Evolutionary conservation across 306 rosid genomes (phyloP).

Genomic region (Acacia acuminata): DNA sequence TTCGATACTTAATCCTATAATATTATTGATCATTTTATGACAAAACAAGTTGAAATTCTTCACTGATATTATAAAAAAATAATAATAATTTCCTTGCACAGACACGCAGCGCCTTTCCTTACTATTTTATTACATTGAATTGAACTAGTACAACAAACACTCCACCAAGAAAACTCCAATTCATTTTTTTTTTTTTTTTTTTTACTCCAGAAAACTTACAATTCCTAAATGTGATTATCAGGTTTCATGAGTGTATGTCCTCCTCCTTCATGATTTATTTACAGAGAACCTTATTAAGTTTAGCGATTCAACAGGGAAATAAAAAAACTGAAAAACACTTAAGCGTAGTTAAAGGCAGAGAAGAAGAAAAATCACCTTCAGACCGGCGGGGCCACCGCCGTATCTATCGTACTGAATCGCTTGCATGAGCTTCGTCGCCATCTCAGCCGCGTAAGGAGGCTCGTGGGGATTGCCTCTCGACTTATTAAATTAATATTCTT

Average conservation of each 20-base stretch:
- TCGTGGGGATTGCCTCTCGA: not conserved
- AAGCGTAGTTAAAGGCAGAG: not conserved
- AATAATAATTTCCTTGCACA: not conserved
- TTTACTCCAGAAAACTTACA: not conserved
- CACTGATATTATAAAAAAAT: too few species aligned
- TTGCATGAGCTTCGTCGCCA: conserved; percentile 22
- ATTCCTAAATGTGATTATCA: not conserved
- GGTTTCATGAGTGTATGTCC: not conserved
- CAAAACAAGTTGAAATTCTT: too few species aligned
- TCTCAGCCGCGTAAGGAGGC: not conserved
- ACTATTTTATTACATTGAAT: not conserved
- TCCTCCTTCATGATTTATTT: not conserved
- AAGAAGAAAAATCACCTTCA: conserved; percentile 34
- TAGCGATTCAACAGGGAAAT: not conserved
- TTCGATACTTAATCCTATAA: too few species aligned
- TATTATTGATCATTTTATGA: too few species aligned
- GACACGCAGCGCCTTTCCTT: not conserved
- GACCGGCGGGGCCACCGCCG: conserved; percentile 41
- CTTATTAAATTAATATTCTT: too few species aligned
- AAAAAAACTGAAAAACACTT: not conserved
- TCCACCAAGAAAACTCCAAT: not conserved
- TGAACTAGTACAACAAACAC: not conserved
- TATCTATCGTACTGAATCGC: conserved; percentile 40
- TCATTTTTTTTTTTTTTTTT: too few species aligned
- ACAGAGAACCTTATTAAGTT: not conserved